Percentiles rank a stretch among this genome's conserved stretches.
Evolutionary conservation across 2,329 filamentous ascomycete genomes (phyloP).

Genomic region (Aspergillus novofumigatus): DNA sequence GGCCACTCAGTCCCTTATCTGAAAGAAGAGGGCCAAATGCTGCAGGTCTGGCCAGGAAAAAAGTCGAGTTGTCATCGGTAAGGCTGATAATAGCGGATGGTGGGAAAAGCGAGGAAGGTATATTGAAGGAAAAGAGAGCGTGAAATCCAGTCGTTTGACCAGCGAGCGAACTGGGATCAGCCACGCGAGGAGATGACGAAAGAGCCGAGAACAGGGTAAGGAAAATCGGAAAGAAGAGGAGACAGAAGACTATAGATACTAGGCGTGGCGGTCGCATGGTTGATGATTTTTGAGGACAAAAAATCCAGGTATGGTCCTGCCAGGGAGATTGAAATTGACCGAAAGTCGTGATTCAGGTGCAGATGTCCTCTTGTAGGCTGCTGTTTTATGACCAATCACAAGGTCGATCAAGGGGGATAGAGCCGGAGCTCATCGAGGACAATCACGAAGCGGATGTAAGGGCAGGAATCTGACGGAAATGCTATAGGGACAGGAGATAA

Average conservation of each 20-base stretch:
- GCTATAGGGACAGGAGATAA: conserved; percentile 5
- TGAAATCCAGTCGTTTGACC: conserved; percentile 46
- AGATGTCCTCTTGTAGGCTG: conserved; percentile 17
- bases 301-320: conserved; percentile 7
- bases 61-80: conserved; percentile 96
- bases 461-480: not conserved
- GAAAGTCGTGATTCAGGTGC: conserved; percentile 10
- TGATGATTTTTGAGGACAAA: conserved; percentile 6
- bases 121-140: conserved; percentile 65
- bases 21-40: conserved; percentile 84
- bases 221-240: conserved; percentile 46
- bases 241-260: conserved; percentile 43
- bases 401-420: conserved; percentile 25
- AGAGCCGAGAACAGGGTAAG: conserved; percentile 46
- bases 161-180: conserved; percentile 34
- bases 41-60: conserved; percentile 88
- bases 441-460: conserved; percentile 10
- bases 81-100: conserved; percentile 94
- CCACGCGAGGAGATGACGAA: conserved; percentile 35
- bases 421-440: conserved; percentile 33
- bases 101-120: conserved; percentile 83
- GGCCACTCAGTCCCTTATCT: conserved; percentile 72
- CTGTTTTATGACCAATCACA: conserved; percentile 32
- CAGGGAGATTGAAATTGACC: not conserved
- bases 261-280: conserved; percentile 47